phyloP scores from a whole-genome alignment of 2,329 filamentous ascomycete species.

The Colletotrichum noveboracense region DNA sequence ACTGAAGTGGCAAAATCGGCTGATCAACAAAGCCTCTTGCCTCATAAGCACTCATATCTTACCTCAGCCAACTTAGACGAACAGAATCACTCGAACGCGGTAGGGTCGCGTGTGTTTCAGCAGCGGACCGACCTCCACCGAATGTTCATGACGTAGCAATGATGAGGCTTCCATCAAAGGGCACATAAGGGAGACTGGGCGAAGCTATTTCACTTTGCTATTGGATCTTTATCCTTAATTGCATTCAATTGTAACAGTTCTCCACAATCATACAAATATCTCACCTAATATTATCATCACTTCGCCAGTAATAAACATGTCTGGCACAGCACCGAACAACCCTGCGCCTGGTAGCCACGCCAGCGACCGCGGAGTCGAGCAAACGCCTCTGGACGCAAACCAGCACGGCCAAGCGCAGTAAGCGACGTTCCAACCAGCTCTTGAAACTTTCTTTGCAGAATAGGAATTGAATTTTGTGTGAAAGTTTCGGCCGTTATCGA shows the following conservation, averaged over 20 bases:
- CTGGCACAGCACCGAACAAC: constrained; percentile 6
- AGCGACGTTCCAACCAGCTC: background rate
- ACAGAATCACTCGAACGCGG: background rate
- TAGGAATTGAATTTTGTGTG: background rate
- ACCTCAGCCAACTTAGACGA: background rate
- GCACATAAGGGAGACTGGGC: background rate
- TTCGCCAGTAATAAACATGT: background rate
- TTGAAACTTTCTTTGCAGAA: background rate
- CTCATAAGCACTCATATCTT: background rate
- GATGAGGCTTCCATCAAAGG: background rate
- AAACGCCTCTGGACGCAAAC: background rate
- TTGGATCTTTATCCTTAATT: background rate
- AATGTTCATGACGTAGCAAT: background rate
- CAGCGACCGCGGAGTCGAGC: constrained; percentile 2
- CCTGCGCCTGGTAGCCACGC: constrained; percentile 8
- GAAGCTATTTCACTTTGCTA: background rate
- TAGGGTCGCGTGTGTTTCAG: background rate
- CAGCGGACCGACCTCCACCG: background rate
- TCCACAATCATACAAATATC: background rate
- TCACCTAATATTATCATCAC: background rate
- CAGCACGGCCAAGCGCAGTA: constrained; percentile 16
- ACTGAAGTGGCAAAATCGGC: background rate
- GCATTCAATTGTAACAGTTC: background rate
- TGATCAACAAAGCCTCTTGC: background rate
- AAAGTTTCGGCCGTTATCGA: background rate